Evolutionary conservation across 202 grass and related monocot genomes (phyloP).

Genomic region (Eragrostis tef): DNA sequence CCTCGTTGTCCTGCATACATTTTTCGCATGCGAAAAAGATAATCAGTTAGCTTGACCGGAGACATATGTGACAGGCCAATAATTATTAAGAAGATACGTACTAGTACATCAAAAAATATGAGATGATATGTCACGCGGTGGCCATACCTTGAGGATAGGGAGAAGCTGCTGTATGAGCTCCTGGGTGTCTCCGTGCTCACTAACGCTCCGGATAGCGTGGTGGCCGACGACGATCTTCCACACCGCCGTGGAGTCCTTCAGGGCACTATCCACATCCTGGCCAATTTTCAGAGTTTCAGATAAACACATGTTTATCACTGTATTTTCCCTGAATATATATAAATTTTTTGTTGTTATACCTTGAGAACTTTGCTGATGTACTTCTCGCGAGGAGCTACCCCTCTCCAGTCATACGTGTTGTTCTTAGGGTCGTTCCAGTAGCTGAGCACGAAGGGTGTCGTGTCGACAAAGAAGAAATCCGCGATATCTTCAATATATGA

Average conservation of each 20-base stretch:
- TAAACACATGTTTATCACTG: background rate
- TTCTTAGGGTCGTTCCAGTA: slow-evolving; percentile 52
- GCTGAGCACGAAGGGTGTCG: slow-evolving; percentile 58
- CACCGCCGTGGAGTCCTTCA: slow-evolving; percentile 50
- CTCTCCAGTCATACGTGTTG: slow-evolving; percentile 62
- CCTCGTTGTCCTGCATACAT: slow-evolving; percentile 46
- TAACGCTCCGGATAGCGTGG: slow-evolving; percentile 61
- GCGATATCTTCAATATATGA: slow-evolving; percentile 41
- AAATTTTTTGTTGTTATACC: slow-evolving; percentile 17
- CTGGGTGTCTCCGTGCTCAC: slow-evolving; percentile 55
- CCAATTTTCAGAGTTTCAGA: background rate
- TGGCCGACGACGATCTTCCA: slow-evolving; percentile 78
- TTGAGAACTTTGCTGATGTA: slow-evolving; percentile 57
- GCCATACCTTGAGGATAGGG: slow-evolving; percentile 50
- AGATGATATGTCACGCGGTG: background rate
- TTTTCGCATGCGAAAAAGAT: background rate
- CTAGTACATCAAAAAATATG: background rate
- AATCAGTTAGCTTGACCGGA: too few relatives aligned
- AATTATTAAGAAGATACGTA: too few relatives aligned
- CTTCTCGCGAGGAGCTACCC: slow-evolving; percentile 48
- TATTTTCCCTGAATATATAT: too few relatives aligned
- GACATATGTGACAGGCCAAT: too few relatives aligned
- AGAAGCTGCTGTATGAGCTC: slow-evolving; percentile 64
- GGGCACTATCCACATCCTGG: slow-evolving; percentile 49
- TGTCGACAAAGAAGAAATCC: slow-evolving; percentile 66